Base-by-base conservation (phyloP, 2,329 filamentous ascomycete genomes). In the Penicillium sp. region DNA sequence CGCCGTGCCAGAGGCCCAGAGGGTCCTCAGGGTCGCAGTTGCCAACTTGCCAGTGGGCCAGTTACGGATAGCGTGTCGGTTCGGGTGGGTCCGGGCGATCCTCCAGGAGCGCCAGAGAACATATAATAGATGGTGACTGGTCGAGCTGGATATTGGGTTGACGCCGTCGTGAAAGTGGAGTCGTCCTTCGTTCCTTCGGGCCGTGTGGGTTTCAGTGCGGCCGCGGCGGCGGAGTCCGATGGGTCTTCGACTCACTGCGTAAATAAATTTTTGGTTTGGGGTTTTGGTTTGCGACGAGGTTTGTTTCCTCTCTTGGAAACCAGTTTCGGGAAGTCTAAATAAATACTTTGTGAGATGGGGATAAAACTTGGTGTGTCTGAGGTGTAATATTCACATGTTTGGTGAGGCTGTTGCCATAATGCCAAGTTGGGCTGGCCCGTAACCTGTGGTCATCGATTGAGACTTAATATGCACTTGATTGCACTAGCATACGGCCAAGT, bases 101-200 rank as follows among this genome's bases (percentile, higher is more conserved):
- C 43, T 34, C 41, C 35, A 31, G 17, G 25, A 48, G 45, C 31
- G 47, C 47, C 47, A 17, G n/a, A 31, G 11, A 31, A 20, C 34
- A 34, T 34, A 28, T 28, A 28, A 35, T 49, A 28, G 4, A 20
- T 10, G 4, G 22, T 20, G 47, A 49, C 47, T 49, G 47, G 47
- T 14, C 47, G 1, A 34, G 47, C 43, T 31, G 43, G 25, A 47
- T 15, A 49, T 35, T 35, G 53, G 31, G 41, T 48, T 55, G 31
- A 15, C 42, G 15, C 53, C 42, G 45, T 49, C 35, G 25, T 22
- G 17, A 43, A 15, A 11, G 7, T 48, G 34, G 20, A 7, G 54
- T 25, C 43, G 54, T 50, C 50, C 54, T 50, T 49, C 31, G 54
- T 48, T 22, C 22, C 35, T 55, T 55, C 54, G 45, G 45, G 45